Percentiles rank a stretch among this genome's conserved stretches.
Conservation (phyloP, 106 monocot species). For the Dioscorea alata region DNA sequence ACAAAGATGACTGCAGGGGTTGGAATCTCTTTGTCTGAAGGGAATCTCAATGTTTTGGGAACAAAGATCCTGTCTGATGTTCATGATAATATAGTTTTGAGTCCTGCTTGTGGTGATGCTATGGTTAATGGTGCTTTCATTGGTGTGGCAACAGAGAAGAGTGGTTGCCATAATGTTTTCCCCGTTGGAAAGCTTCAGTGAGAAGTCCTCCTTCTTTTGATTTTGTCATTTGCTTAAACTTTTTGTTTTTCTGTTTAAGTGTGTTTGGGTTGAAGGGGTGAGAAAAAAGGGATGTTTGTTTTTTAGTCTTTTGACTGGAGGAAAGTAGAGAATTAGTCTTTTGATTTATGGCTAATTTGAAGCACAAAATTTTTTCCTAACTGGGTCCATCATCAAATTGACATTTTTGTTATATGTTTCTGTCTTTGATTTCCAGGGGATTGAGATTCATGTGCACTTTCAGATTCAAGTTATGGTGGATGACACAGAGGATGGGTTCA, state of each 20-base stretch:
- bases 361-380: no score
- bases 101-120: slow-evolving; percentile 34
- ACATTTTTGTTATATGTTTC: not conserved
- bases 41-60: slow-evolving; percentile 44
- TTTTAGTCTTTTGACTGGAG: no score
- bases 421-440: slow-evolving; percentile 27
- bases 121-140: slow-evolving; percentile 53
- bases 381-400: not conserved
- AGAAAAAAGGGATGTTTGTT: no score
- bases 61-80: slow-evolving; percentile 47
- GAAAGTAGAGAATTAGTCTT: no score
- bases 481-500: slow-evolving; percentile 74
- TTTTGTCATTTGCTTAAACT: no score
- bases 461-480: slow-evolving; percentile 77
- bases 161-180: slow-evolving; percentile 49
- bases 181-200: slow-evolving; percentile 57
- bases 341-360: no score
- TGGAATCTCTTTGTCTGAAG: slow-evolving; percentile 48
- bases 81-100: slow-evolving; percentile 48
- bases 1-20: slow-evolving; percentile 63
- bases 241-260: no score
- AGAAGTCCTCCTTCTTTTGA: slow-evolving; percentile 1
- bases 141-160: slow-evolving; percentile 38
- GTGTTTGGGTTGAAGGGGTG: no score
- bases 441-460: slow-evolving; percentile 65